A percentile compares a stretch with the other conserved stretches of the same genome.
Conservation (phyloP, 495 filamentous ascomycete genomes). For the Talaromyces nanjingensis region DNA sequence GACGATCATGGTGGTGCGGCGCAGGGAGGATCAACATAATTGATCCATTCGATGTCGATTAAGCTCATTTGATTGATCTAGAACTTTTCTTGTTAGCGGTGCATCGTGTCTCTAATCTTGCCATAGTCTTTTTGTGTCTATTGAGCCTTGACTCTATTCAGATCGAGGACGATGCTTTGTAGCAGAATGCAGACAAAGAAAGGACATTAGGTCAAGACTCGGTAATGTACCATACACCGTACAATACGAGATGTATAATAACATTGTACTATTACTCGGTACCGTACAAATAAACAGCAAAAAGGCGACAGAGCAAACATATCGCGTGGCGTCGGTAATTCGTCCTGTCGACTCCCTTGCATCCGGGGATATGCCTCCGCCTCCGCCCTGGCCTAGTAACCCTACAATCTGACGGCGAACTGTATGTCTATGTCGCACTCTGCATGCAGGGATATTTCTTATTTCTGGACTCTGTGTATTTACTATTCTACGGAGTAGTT, state of each 20-base stretch:
- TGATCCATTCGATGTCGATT: not conserved
- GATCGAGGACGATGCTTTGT: not conserved
- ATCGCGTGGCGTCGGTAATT: constrained; percentile 1
- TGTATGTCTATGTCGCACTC: not conserved
- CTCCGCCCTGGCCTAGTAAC: not conserved
- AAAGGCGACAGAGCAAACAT: not conserved
- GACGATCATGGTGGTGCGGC: not conserved
- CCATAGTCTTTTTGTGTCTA: not conserved
- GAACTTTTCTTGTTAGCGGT: not conserved
- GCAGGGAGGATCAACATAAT: constrained; percentile 1
- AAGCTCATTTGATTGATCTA: constrained; percentile 2
- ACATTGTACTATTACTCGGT: not conserved
- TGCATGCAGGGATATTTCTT: not conserved
- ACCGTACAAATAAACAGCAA: not conserved
- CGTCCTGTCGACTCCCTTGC: not conserved
- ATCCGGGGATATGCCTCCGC: not conserved
- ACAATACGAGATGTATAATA: not conserved
- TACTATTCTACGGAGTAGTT: too few species aligned
- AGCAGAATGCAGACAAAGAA: not conserved
- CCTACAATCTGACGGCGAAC: not conserved
- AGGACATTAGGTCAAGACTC: not conserved
- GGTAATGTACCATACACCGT: not conserved
- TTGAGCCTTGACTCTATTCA: not conserved
- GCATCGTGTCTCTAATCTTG: not conserved
- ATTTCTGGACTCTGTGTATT: not conserved